phyloP scores from a whole-genome alignment of 495 filamentous ascomycete genomes.

The Daldinia caldariorum region DNA sequence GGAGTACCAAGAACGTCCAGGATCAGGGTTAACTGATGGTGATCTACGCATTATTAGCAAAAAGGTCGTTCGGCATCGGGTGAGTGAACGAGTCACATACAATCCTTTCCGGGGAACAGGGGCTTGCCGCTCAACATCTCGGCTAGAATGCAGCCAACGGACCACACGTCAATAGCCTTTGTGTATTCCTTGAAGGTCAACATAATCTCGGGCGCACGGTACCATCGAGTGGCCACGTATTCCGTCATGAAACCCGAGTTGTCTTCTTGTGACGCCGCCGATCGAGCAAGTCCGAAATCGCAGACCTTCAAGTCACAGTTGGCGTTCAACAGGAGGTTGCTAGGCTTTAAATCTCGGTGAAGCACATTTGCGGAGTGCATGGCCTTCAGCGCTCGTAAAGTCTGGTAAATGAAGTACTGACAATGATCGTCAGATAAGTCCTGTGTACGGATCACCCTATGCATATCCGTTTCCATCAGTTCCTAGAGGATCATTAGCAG shows the following conservation, averaged over 20 bases:
- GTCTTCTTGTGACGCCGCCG: conserved; percentile 92
- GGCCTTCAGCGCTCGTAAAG: conserved; percentile 94
- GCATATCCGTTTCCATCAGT: conserved; percentile 99
- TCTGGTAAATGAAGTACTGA: conserved; percentile 99
- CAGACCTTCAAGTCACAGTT: conserved; percentile 99
- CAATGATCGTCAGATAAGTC: conserved; percentile 98
- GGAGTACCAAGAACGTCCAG: conserved; percentile 97
- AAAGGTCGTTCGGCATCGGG: background rate
- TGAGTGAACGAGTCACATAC: conserved; percentile 63
- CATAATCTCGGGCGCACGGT: conserved; percentile 99
- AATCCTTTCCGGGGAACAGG: conserved; percentile 98
- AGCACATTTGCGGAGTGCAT: conserved; percentile 99
- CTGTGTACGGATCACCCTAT: conserved; percentile 98
- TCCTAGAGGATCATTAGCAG: conserved; percentile 66
- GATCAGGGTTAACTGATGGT: conserved; percentile 98
- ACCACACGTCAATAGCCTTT: conserved; percentile 99
- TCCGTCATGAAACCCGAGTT: conserved; percentile 99
- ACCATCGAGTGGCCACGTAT: conserved; percentile 99
- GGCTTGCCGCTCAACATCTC: conserved; percentile 99
- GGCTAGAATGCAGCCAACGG: conserved; percentile 98
- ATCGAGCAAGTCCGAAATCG: conserved; percentile 96
- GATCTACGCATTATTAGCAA: conserved; percentile 67
- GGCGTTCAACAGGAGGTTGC: conserved; percentile 95
- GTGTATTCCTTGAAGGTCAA: conserved; percentile 99
- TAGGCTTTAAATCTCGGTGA: conserved; percentile 96